Base-by-base conservation (phyloP, 495 filamentous ascomycete genomes). In the Aspergillus cavernicola region DNA sequence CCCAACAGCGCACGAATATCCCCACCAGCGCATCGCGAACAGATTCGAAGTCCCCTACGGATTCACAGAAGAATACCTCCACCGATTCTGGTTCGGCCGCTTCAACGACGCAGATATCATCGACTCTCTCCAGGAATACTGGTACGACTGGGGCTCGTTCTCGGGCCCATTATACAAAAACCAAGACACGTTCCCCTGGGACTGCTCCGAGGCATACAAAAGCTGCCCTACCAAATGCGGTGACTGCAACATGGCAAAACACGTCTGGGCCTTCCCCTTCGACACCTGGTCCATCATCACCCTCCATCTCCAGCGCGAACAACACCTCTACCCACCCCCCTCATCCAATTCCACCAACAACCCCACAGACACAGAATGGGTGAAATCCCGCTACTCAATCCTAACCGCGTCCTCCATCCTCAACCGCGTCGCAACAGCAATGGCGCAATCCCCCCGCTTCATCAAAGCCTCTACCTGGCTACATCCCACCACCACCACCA, bases 191-290 rank as follows among this genome's bases (percentile, higher is more conserved):
- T 76, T 76, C 41, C 69, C 69, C 15, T 74, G 70, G 73, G 72
- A 76, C 52, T 76, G 70, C 60, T 75, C 73, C 12, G 69, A 74
- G 46, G 72, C 70, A n/a, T 72, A 61, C 56, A 57, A 57, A 24
- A 57, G 61, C 8, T 66, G 69, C 36, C 61, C 71, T 0, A 50
- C 52, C 4, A 54, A 15, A 6, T 75, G 71, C 58, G 62, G 64
- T 24, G 50, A 62, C 2, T 77, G 72, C 60, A 74, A 69, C 38
- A 52, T 75, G 7, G 33, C 72, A 12, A 74, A 72, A 35, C 72
- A 77, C 52, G 51, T 71, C 7, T 71, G 62, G 68, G 70, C 68
- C 1, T 77, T 75, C 37, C 74, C 72, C 3, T 77, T 77, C 50
- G 71, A 75, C 53, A 60, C 70, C 3, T 75, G 66, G 67, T 72